Base-by-base conservation (phyloP, 2,329 filamentous ascomycete genomes). In the Trichoderma oligosporum region DNA sequence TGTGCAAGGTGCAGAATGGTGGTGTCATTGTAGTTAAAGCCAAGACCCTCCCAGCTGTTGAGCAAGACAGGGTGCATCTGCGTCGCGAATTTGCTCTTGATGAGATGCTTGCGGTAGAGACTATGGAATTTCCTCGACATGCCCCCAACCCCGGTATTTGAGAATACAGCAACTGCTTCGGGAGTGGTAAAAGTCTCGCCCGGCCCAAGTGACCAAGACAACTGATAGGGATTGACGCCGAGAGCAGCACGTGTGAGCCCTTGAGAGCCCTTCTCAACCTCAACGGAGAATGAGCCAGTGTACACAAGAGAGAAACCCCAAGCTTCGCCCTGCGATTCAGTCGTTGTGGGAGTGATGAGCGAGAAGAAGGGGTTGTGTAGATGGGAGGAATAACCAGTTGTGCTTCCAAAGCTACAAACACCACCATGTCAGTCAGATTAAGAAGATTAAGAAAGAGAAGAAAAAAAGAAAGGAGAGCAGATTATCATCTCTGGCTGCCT, bases 231-330 rank as follows among this genome's bases (percentile, higher is more conserved):
- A 62, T 87, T 86, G 49, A 87, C 71, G 7, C 84, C 84, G 1
- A 87, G 70, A 12, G 83, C 68, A 1, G 82, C 81, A 2, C 84
- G 79, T 0, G 83, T 82, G 57, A 83, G 75, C 0, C 84, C 84
- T 36, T 85, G 82, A 0, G 83, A 84, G 59, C 80, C 79, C 54
- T 82, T 82, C 63, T 87, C 83, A 0, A 85, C 77, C n/a, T 82
- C 78, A 0, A 80, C 81, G 1, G 77, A 73, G 62, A 86, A 86
- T 0, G 82, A 86, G 2, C 84, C 84, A 0, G 82, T 82, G 67
- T 86, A 87, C 16, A 87, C 74, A 2, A 87, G 75, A 1, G 82
- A 85, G 67, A 87, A 86, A 0, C 83, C 84, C 76, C 82, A 87
- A 6, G 81, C 83, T 35, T 85, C 78, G 1, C 84, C 84, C 2